A percentile compares a stretch with the other conserved stretches of the same genome.
These are phyloP conservation scores for Flaveria robusta DNA, from an alignment of 129 eudicot species.

Conservation along the genomic window DNA sequence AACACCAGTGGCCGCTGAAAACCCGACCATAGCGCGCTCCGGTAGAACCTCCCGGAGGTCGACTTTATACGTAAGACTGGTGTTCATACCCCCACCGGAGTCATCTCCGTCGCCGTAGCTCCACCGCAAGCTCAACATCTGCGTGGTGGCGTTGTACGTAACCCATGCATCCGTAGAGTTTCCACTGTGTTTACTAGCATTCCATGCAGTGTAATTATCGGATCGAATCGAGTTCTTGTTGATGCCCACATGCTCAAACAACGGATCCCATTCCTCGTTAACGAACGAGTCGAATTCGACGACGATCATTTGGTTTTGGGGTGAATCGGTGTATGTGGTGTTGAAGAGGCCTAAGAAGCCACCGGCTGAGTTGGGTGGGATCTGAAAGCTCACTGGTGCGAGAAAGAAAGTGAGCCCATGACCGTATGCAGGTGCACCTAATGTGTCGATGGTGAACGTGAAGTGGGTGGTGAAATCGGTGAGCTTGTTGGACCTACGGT, in stretches of 20 bases:
- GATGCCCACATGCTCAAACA: conserved; percentile 49
- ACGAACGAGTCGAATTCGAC: conserved; percentile 54
- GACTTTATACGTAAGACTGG: conserved; percentile 38
- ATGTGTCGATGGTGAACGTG: conserved; percentile 43
- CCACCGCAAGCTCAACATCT: conserved; percentile 38
- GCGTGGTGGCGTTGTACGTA: conserved; percentile 40
- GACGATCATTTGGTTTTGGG: conserved; percentile 39
- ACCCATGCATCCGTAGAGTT: conserved; percentile 45
- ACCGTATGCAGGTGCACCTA: background rate
- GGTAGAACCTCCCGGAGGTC: conserved; percentile 47
- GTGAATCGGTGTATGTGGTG: conserved; percentile 31
- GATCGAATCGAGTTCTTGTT: conserved; percentile 44
- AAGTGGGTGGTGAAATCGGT: conserved; percentile 54
- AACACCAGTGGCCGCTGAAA: conserved; percentile 53
- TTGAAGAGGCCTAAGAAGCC: conserved; percentile 58
- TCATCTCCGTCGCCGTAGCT: conserved; percentile 35
- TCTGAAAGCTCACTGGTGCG: conserved; percentile 47
- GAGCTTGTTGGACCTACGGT: conserved; percentile 27
- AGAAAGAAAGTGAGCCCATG: conserved; percentile 56
- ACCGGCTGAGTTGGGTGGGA: conserved; percentile 55
- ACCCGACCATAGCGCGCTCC: conserved; percentile 41
- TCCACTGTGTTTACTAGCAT: conserved; percentile 50
- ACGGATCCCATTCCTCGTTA: conserved; percentile 47
- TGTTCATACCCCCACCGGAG: conserved; percentile 14
- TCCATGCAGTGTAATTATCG: conserved; percentile 34